phyloP scores from a whole-genome alignment of 495 filamentous ascomycete species.

The Aspergillus heteromorphus region DNA sequence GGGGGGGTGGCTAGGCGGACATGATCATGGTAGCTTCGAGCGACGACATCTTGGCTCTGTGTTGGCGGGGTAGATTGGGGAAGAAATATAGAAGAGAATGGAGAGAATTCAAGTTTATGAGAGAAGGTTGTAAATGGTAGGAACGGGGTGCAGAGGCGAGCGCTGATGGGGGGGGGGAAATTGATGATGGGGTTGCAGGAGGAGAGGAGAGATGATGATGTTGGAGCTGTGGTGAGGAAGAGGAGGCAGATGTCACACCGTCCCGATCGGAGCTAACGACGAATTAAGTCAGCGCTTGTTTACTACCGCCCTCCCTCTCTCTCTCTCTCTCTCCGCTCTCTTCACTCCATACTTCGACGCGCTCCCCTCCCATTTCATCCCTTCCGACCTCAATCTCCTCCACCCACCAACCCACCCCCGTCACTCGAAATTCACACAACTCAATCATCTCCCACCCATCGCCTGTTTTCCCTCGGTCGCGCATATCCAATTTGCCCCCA shows the following conservation, averaged over 20 bases:
- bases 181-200: slow-evolving; percentile 1
- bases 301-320: slow-evolving; percentile 16
- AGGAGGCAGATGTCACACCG: slow-evolving; percentile 17
- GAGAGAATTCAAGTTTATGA: background rate
- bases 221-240: slow-evolving; percentile 5
- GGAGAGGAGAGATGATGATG: background rate
- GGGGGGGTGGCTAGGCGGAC: slow-evolving; percentile 38
- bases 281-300: slow-evolving; percentile 29
- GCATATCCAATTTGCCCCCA: slow-evolving; percentile 1
- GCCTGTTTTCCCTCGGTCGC: background rate
- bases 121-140: background rate
- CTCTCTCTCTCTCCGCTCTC: slow-evolving; percentile 4
- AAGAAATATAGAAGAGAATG: slow-evolving; percentile 13
- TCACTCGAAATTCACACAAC: background rate
- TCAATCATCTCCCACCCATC: background rate
- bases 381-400: slow-evolving; percentile 9
- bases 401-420: background rate
- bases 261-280: slow-evolving; percentile 15
- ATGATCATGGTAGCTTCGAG: slow-evolving; percentile 73
- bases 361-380: slow-evolving; percentile 14
- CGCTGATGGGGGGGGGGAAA: background rate
- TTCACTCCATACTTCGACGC: slow-evolving; percentile 10
- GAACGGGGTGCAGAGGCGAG: slow-evolving; percentile 2
- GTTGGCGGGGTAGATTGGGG: slow-evolving; percentile 3
- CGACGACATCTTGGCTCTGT: slow-evolving; percentile 54